Conservation (phyloP, 2,329 filamentous ascomycete genomes). For the Penicillium polonicum region DNA sequence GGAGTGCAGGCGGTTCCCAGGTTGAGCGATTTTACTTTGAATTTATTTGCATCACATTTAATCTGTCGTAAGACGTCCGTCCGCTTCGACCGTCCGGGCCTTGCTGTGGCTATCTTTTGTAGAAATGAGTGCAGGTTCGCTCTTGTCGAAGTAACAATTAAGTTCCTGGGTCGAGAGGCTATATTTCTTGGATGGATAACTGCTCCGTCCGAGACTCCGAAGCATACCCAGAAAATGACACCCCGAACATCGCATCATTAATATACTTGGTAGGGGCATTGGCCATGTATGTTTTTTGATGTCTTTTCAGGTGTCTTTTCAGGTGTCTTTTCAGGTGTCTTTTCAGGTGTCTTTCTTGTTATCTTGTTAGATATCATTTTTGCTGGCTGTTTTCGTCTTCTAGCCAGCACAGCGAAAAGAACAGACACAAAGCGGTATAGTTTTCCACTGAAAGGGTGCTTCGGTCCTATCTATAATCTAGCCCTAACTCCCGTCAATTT, state of each 20-base stretch:
- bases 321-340: not conserved
- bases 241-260: not conserved
- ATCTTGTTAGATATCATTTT: not conserved
- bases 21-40: constrained; percentile 20
- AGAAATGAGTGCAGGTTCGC: not conserved
- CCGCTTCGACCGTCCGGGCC: too few species aligned
- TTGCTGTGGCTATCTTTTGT: not conserved
- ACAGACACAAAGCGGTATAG: not conserved
- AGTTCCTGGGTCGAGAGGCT: not conserved
- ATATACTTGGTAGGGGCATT: not conserved
- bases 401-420: not conserved
- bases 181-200: not conserved
- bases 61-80: not conserved
- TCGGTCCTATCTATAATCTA: not conserved
- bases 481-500: not conserved
- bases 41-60: constrained; percentile 12
- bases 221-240: not conserved
- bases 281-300: not conserved
- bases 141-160: not conserved
- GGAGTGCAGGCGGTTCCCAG: constrained; percentile 18
- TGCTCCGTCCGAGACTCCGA: not conserved
- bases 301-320: not conserved
- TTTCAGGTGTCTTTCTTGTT: not conserved
- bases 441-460: not conserved
- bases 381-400: not conserved